phyloP scores from a whole-genome alignment of 2,329 filamentous ascomycete species.

The Talaromyces sp. region DNA sequence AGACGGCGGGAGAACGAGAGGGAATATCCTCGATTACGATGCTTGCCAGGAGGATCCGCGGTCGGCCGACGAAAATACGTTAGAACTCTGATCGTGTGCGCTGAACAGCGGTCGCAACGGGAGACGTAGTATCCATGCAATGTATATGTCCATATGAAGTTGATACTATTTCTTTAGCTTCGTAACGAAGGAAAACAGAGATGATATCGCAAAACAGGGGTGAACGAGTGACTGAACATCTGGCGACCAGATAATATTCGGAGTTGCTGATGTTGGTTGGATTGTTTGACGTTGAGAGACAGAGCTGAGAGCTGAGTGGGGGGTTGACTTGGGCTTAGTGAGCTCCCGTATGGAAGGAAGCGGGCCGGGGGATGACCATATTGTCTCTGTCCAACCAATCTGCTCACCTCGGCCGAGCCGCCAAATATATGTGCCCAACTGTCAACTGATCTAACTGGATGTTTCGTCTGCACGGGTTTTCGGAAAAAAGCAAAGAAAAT shows the following conservation, averaged over 20 bases:
- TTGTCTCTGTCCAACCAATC: neutral
- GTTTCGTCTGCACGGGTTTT: neutral
- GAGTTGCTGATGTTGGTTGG: neutral
- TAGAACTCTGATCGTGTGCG: neutral
- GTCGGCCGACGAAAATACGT: neutral
- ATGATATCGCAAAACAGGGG: neutral
- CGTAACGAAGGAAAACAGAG: neutral
- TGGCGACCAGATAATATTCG: neutral
- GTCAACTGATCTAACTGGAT: neutral
- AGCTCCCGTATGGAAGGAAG: no score
- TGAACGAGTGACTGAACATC: constrained; percentile 1
- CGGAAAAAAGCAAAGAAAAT: neutral
- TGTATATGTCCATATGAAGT: neutral
- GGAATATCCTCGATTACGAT: neutral
- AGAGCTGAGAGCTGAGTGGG: neutral
- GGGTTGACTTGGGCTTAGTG: neutral
- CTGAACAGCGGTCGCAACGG: constrained; percentile 1
- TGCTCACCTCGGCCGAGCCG: neutral
- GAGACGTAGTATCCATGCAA: neutral
- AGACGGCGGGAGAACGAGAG: neutral
- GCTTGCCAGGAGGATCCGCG: neutral
- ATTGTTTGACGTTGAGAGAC: constrained; percentile 1
- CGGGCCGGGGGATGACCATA: neutral
- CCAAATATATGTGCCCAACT: no score
- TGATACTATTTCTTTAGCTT: neutral